Percentiles rank a stretch among this genome's conserved stretches.
Conservation (phyloP, 2,329 filamentous ascomycete genomes). For the Scopulariopsis brevicaulis region DNA sequence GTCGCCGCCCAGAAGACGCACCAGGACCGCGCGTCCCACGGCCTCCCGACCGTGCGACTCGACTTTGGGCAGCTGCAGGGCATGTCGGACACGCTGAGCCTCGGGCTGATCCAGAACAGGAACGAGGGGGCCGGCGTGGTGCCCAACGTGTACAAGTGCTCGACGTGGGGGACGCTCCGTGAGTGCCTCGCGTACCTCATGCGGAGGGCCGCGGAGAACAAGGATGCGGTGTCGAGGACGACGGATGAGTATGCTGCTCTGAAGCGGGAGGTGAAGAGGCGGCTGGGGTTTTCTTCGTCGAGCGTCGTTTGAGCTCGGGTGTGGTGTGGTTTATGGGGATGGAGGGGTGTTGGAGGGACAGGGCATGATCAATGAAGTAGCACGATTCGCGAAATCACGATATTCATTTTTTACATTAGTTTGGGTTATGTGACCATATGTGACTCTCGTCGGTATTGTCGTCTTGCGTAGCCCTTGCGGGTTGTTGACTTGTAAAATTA, state of each 20-base stretch:
- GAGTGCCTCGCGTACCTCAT: slow-evolving; percentile 83
- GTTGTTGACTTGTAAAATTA: too few species aligned
- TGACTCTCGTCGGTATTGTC: too few species aligned
- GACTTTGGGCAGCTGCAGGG: slow-evolving; percentile 67
- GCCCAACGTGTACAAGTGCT: slow-evolving; percentile 45
- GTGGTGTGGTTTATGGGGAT: background rate
- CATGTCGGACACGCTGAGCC: slow-evolving; percentile 90
- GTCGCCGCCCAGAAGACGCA: slow-evolving; percentile 36
- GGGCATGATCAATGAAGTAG: background rate
- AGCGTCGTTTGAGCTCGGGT: background rate
- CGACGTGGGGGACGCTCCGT: slow-evolving; percentile 58
- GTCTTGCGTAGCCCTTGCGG: too few species aligned
- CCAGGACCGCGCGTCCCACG: background rate
- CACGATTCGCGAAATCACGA: background rate
- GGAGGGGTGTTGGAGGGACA: background rate
- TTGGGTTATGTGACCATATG: too few species aligned
- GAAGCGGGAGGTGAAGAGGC: background rate
- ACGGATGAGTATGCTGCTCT: slow-evolving; percentile 18
- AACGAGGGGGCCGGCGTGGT: background rate
- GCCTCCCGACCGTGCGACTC: slow-evolving; percentile 28
- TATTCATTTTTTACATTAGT: too few species aligned
- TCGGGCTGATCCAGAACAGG: slow-evolving; percentile 34
- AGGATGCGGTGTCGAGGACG: slow-evolving; percentile 55
- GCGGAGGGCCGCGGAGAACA: slow-evolving; percentile 53
- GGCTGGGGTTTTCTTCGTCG: background rate